These are phyloP conservation scores for Ambrosiella cleistominuta DNA, from an alignment of 2,329 filamentous ascomycete species.

Conservation along the genomic window DNA sequence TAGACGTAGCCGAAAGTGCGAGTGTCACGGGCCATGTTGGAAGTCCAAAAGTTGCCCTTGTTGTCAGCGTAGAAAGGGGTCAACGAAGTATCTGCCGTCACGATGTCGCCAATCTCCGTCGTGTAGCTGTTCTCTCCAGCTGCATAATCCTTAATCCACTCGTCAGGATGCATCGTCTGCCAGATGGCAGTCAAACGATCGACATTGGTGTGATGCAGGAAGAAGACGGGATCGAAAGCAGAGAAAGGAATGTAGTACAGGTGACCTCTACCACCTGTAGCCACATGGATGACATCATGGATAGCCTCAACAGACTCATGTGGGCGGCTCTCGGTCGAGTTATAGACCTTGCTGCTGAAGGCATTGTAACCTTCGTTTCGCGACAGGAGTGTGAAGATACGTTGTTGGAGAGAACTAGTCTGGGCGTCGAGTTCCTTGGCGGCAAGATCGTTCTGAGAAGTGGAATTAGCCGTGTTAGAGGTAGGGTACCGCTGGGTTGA, in stretches of 20 bases:
- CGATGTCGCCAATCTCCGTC: conserved; percentile 32
- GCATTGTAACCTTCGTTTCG: conserved; percentile 49
- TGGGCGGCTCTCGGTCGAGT: conserved; percentile 26
- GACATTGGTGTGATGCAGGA: conserved; percentile 58
- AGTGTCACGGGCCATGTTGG: conserved; percentile 40
- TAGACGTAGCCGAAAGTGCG: conserved; percentile 58
- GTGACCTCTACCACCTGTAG: conserved; percentile 43
- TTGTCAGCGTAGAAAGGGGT: conserved; percentile 48
- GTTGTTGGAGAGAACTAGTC: conserved; percentile 36
- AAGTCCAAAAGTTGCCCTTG: conserved; percentile 49
- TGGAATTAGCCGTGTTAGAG: conserved; percentile 17
- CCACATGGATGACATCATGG: conserved; percentile 45
- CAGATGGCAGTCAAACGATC: conserved; percentile 62
- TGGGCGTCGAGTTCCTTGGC: conserved; percentile 34
- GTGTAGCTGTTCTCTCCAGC: conserved; percentile 45
- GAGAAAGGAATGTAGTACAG: conserved; percentile 56
- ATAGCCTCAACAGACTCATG: conserved; percentile 49
- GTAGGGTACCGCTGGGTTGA: conserved; percentile 42
- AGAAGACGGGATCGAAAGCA: conserved; percentile 65
- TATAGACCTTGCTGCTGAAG: conserved; percentile 53
- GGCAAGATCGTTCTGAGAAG: conserved; percentile 42
- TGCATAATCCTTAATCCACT: conserved; percentile 42
- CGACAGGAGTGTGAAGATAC: conserved; percentile 50
- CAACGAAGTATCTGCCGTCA: conserved; percentile 39
- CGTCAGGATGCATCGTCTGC: conserved; percentile 54